A percentile compares a stretch with the other conserved stretches of the same genome.
Conservation (phyloP, 2,329 filamentous ascomycete genomes). For the Trichoderma semiorbis region DNA sequence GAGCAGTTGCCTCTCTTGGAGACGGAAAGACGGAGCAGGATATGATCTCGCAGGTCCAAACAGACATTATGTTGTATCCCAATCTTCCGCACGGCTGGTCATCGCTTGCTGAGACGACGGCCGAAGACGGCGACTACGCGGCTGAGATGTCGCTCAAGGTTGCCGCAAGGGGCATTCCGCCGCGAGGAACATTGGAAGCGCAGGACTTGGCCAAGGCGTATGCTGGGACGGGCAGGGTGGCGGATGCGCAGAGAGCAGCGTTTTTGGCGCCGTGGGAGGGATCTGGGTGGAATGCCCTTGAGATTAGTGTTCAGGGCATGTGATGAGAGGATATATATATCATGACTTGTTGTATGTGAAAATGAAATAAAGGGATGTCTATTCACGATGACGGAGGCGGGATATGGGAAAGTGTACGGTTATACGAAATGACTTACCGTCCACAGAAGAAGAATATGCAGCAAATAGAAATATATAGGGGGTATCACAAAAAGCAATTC, state of each 20-base stretch:
- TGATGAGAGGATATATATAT: background rate
- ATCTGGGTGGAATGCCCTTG: conserved; percentile 61
- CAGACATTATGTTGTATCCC: conserved; percentile 77
- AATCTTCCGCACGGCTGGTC: conserved; percentile 78
- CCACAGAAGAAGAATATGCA: background rate
- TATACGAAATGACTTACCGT: background rate
- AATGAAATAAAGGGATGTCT: background rate
- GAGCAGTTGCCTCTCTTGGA: conserved; percentile 64
- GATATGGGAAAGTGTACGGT: background rate
- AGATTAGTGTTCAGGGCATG: conserved; percentile 27
- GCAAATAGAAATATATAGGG: background rate
- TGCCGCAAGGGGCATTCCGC: conserved; percentile 71
- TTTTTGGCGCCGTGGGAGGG: conserved; percentile 77
- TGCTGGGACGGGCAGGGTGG: conserved; percentile 65
- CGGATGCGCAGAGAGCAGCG: conserved; percentile 73
- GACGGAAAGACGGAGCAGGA: conserved; percentile 47
- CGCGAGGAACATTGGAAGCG: conserved; percentile 64
- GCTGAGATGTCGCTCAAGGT: conserved; percentile 79
- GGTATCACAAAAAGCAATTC: conserved; percentile 16
- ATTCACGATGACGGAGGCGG: background rate
- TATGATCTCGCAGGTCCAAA: conserved; percentile 63
- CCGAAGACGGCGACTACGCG: conserved; percentile 36
- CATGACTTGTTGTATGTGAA: background rate
- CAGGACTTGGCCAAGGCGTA: conserved; percentile 69
- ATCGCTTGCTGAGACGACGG: conserved; percentile 54